Evolutionary conservation across 257 asterid genomes (phyloP), one percentile per base, ranked within the genome.

Genomic region (Penstemon eatonii): DNA sequence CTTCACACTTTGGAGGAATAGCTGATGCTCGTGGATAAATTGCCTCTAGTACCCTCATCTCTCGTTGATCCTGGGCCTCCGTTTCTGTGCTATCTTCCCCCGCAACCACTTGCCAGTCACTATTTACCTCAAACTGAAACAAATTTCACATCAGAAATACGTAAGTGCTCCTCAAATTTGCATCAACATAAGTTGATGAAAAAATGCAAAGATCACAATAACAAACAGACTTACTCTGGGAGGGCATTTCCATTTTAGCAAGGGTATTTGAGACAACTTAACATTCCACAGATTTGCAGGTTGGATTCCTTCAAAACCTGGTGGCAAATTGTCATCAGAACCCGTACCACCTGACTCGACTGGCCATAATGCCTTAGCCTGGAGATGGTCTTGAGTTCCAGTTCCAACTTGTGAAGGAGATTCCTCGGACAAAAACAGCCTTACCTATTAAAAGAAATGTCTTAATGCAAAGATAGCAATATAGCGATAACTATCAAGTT

Each of bases 1-100:
- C 6, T 51, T 63, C 74, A 8, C 67, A 88, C 96, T 86, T 71
- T 13, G 79, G 82, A 66, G 96, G 96, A 71, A 88, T 88, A 65
- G 87, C 76, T 39, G 90, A 84, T 55, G 83, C 82, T 1, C 87
- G 85, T 11, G 96, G 92, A 74, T 88, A 88, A 42, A 88, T 79
- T 36, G 92, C 90, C 82, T 86, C 96, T 0, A 82, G 81, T 45
- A 82, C 81, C 67, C 78, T 72, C 79, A 79, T 78, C 74, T 79
- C 90, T 46, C 96, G 78, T 65, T 75, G 73, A 43, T 66, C 72
- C 46, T 85, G 86, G 54, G 46, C 50, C 43, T 64, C 74, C 40
- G 52, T 49, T 73, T 88, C 90, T 41, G 56, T 7, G 76, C 92
- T 84, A 69, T 88, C 92, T 54, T 88, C 87, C 11, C 90, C 96